Conservation (phyloP, 2,329 filamentous ascomycete genomes). For the Cadophora sp. region DNA sequence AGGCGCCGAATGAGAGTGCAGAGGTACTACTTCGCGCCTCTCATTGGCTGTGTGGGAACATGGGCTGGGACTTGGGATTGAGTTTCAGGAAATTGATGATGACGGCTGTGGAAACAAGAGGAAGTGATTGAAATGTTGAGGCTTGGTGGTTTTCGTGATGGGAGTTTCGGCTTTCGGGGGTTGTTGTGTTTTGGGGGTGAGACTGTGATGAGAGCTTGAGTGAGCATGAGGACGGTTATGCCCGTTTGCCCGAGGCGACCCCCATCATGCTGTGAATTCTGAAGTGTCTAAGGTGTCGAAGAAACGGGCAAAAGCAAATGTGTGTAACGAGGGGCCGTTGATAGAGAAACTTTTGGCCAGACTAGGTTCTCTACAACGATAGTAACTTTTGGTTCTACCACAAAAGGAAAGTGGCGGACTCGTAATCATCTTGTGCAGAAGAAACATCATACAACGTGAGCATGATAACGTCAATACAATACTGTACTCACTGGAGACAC, state of each 20-base stretch:
- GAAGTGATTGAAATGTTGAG: conserved; percentile 2
- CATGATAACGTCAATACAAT: background rate
- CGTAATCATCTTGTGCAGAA: background rate
- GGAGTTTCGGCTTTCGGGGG: background rate
- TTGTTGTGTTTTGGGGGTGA: background rate
- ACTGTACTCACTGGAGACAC: conserved; percentile 4
- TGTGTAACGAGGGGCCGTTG: background rate
- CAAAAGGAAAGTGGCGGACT: background rate
- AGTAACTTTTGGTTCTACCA: background rate
- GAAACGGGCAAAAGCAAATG: background rate
- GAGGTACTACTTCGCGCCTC: conserved; percentile 20
- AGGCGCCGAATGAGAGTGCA: conserved; percentile 33
- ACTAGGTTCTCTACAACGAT: background rate
- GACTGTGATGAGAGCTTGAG: background rate
- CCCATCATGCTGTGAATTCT: background rate
- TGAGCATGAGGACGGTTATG: conserved; percentile 5
- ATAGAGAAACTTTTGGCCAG: background rate
- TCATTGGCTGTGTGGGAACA: conserved; percentile 29
- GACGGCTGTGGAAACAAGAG: background rate
- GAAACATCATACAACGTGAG: conserved; percentile 6
- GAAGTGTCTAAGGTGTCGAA: background rate
- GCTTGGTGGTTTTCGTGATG: background rate
- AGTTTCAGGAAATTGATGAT: conserved; percentile 16
- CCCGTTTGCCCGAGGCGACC: background rate
- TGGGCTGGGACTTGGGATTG: background rate